Percentiles rank a stretch among this genome's conserved stretches.
phyloP scores from a whole-genome alignment of 2,329 filamentous ascomycete species.

The Proliferodiscus dingleyae region DNA sequence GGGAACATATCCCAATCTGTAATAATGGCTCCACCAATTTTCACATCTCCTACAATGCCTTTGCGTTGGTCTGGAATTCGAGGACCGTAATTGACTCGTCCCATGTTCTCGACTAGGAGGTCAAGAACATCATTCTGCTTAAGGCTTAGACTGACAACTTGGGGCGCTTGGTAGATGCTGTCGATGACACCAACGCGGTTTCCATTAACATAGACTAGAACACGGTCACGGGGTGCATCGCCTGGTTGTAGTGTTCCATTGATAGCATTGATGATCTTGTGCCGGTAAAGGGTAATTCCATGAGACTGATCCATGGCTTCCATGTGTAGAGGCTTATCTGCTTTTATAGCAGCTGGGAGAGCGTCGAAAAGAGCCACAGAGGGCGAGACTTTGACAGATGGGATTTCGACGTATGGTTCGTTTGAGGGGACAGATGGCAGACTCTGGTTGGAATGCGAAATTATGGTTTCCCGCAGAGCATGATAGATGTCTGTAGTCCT shows the following conservation, averaged over 20 bases:
- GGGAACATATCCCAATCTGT: conserved; percentile 38
- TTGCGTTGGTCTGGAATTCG: conserved; percentile 42
- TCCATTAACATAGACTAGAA: conserved; percentile 44
- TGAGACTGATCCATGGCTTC: conserved; percentile 41
- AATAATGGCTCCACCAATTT: conserved; percentile 32
- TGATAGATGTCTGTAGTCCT: conserved; percentile 41
- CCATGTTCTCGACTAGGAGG: conserved; percentile 47
- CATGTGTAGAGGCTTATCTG: conserved; percentile 37
- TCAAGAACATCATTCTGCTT: conserved; percentile 37
- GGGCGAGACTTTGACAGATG: conserved; percentile 36
- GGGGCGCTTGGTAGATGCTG: conserved; percentile 38
- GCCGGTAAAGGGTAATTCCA: conserved; percentile 42
- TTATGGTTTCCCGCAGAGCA: conserved; percentile 36
- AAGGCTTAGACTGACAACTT: conserved; percentile 35
- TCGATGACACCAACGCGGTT: conserved; percentile 41
- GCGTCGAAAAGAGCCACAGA: conserved; percentile 36
- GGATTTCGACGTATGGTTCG: conserved; percentile 32
- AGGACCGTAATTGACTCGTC: conserved; percentile 40
- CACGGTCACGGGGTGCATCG: conserved; percentile 41
- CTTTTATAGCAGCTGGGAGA: conserved; percentile 23
- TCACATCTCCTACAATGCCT: conserved; percentile 42
- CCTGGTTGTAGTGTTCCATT: conserved; percentile 37
- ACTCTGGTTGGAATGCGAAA: conserved; percentile 31
- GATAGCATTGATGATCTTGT: conserved; percentile 25
- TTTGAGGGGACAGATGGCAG: conserved; percentile 35